A percentile compares a stretch with the other conserved stretches of the same genome.
Conservation (phyloP, 2,329 filamentous ascomycete species). For the Diaporthe australafricana region DNA sequence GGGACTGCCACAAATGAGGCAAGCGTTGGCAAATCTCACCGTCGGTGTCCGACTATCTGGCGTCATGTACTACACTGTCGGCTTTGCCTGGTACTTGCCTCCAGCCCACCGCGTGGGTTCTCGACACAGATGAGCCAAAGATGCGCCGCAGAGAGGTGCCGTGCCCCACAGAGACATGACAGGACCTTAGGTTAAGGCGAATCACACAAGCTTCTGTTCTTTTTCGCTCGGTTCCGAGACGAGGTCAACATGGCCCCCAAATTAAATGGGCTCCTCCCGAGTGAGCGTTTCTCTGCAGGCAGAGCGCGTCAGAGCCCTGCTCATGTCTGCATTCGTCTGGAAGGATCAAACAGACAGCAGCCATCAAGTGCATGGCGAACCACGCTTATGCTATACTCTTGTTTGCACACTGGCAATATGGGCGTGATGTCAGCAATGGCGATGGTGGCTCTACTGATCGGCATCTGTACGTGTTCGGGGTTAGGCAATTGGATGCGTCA, state of each 20-base stretch:
- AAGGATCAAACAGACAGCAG: conserved; percentile 22
- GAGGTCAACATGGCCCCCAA: conserved; percentile 14
- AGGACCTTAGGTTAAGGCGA: neutral
- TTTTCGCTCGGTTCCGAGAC: neutral
- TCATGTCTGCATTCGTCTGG: conserved; percentile 4
- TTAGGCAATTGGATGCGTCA: neutral
- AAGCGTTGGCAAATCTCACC: neutral
- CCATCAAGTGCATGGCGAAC: conserved; percentile 10
- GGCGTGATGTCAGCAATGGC: conserved; percentile 11
- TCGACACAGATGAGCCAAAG: neutral
- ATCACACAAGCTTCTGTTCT: neutral
- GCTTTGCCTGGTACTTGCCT: neutral
- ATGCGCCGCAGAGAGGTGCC: neutral
- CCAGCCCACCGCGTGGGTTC: no score
- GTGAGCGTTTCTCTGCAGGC: neutral
- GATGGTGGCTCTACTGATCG: neutral
- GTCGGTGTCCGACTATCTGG: neutral
- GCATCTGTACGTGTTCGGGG: neutral
- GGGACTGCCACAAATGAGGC: neutral
- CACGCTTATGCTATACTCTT: conserved; percentile 17
- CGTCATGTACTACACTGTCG: neutral
- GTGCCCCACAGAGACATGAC: no score
- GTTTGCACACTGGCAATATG: neutral
- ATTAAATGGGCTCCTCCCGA: neutral
- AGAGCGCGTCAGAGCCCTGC: conserved; percentile 4